Evolutionary conservation across 176 grass and related monocot species (phyloP).

Genomic region (Avena atlantica): DNA sequence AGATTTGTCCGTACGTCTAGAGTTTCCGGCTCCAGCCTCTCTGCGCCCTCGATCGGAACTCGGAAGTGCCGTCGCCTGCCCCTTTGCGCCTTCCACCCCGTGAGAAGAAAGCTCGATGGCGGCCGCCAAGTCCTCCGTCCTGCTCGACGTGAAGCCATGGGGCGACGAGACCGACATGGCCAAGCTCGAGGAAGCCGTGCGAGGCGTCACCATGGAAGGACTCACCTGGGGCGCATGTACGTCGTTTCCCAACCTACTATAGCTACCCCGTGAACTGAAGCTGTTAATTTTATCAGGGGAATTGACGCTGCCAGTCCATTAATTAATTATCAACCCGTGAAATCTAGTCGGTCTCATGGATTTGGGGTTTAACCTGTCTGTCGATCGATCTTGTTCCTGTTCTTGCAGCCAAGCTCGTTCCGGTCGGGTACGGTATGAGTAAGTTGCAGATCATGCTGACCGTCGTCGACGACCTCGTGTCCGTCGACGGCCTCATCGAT

Average conservation of each 20-base stretch:
- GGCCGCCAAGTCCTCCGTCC: neutral
- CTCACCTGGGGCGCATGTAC: neutral
- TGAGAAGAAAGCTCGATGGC: neutral
- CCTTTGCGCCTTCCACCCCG: too few relatives aligned
- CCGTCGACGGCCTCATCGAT: constrained; percentile 61
- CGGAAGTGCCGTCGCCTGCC: neutral
- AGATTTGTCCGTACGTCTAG: too few relatives aligned
- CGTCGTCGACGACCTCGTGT: constrained; percentile 68
- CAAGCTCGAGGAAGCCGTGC: neutral
- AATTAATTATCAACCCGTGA: too few relatives aligned
- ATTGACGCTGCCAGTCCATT: too few relatives aligned
- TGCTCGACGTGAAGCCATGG: constrained; percentile 19
- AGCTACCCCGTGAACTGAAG: too few relatives aligned
- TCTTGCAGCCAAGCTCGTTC: constrained; percentile 57
- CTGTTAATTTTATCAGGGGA: too few relatives aligned
- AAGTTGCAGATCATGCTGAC: constrained; percentile 78
- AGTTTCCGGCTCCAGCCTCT: neutral
- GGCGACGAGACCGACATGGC: constrained; percentile 23
- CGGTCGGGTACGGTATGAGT: constrained; percentile 67
- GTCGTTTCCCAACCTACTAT: neutral
- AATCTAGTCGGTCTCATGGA: too few relatives aligned
- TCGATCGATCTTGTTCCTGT: too few relatives aligned
- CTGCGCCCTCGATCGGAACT: neutral
- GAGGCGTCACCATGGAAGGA: neutral
- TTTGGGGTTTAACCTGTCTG: too few relatives aligned